phyloP scores from a whole-genome alignment of 2,329 filamentous ascomycete genomes.

The Beauveria pseudobassiana region DNA sequence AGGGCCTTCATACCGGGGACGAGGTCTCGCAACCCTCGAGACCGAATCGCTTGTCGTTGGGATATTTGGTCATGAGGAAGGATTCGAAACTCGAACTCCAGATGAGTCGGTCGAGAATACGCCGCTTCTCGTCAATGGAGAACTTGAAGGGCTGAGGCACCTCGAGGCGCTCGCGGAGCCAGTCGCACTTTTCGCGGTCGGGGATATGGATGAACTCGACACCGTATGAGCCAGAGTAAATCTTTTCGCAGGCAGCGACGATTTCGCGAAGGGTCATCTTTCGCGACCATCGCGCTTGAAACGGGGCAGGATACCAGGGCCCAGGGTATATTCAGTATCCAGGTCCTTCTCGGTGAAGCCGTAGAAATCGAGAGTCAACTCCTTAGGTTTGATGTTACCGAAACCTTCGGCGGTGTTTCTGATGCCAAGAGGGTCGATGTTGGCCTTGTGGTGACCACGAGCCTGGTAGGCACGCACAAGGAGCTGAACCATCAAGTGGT shows the following conservation, averaged over 20 bases:
- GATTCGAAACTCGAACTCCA: constrained; percentile 97
- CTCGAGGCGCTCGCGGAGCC: constrained; percentile 92
- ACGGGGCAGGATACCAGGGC: constrained; percentile 87
- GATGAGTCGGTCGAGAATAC: constrained; percentile 93
- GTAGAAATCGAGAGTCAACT: constrained; percentile 89
- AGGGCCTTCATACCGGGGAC: constrained; percentile 99
- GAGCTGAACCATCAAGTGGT: constrained; percentile 96
- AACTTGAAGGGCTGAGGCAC: constrained; percentile 94
- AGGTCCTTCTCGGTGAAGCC: constrained; percentile 92
- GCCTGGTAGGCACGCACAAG: constrained; percentile 96
- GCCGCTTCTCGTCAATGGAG: constrained; percentile 95
- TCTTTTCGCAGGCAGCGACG: constrained; percentile 82
- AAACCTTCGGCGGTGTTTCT: constrained; percentile 68
- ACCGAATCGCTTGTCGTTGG: constrained; percentile 99
- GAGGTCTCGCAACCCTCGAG: constrained; percentile 95
- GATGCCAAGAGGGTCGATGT: constrained; percentile 93
- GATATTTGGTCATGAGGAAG: constrained; percentile 95
- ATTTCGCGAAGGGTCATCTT: constrained; percentile 96
- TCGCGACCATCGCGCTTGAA: constrained; percentile 84
- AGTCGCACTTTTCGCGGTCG: constrained; percentile 95
- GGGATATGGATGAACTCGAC: constrained; percentile 99
- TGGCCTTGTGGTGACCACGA: constrained; percentile 95
- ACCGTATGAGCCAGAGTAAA: constrained; percentile 96
- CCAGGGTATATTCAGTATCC: constrained; percentile 83
- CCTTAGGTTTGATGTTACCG: constrained; percentile 81